These are phyloP conservation scores for Populus hybrid DNA, from an alignment of 441 rosid genomes.

Conservation along the genomic window DNA sequence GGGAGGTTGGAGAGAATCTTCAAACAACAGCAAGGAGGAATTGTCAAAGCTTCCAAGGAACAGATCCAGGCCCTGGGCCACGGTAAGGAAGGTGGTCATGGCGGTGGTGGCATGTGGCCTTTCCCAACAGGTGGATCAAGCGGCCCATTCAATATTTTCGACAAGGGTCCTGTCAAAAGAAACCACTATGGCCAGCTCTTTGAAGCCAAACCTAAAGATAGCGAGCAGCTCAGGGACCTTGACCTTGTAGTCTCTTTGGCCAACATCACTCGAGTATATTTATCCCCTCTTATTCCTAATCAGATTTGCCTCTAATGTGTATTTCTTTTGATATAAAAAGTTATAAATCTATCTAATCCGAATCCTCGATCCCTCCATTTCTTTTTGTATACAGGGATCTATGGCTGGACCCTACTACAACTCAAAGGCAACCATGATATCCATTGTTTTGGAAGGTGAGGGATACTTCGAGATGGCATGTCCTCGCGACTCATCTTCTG, in stretches of 20 bases:
- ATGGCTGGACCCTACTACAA: slow-evolving; percentile 45
- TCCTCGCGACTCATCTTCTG: slow-evolving; percentile 26
- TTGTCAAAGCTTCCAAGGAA: slow-evolving; percentile 42
- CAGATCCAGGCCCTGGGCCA: slow-evolving; percentile 42
- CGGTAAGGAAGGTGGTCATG: slow-evolving; percentile 18
- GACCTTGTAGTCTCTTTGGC: slow-evolving; percentile 37
- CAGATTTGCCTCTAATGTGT: too few species aligned
- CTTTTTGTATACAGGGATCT: slow-evolving; percentile 28
- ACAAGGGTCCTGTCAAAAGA: slow-evolving; percentile 14
- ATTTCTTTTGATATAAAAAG: background rate
- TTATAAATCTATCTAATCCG: background rate
- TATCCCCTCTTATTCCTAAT: too few species aligned
- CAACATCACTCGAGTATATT: slow-evolving; percentile 37
- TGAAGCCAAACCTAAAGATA: slow-evolving; percentile 22
- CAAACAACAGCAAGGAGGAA: slow-evolving; percentile 21
- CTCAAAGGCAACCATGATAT: slow-evolving; percentile 43
- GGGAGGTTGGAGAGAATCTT: slow-evolving; percentile 40
- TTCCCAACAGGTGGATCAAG: slow-evolving; percentile 26
- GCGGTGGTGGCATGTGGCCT: slow-evolving; percentile 34
- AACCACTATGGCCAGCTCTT: slow-evolving; percentile 42
- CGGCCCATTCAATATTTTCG: slow-evolving; percentile 33
- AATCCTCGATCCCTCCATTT: background rate
- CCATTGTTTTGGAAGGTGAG: slow-evolving; percentile 32
- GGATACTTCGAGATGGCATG: slow-evolving; percentile 53
- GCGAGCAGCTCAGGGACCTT: slow-evolving; percentile 31